Evolutionary conservation across 2,329 filamentous ascomycete species (phyloP).

Genomic region (Alternaria alternata): DNA sequence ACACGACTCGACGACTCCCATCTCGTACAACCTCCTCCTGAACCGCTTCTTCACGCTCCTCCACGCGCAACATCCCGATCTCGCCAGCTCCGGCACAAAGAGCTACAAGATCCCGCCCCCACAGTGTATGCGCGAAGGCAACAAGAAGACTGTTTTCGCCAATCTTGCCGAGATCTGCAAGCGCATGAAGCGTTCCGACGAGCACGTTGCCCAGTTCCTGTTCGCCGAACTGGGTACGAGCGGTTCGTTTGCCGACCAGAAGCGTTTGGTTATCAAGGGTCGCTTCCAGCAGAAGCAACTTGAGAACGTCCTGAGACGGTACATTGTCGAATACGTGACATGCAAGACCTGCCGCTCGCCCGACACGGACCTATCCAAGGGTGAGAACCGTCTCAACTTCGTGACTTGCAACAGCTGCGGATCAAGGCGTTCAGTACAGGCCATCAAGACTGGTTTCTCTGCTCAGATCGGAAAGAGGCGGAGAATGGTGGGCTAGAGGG

Average conservation of each 20-base stretch:
- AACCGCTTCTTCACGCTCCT: constrained; percentile 94
- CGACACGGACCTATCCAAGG: constrained; percentile 80
- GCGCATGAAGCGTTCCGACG: constrained; percentile 98
- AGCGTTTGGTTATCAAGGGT: constrained; percentile 97
- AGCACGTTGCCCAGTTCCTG: constrained; percentile 96
- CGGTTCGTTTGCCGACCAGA: constrained; percentile 86
- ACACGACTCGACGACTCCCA: constrained; percentile 78
- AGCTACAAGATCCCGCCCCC: constrained; percentile 99
- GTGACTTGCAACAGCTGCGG: constrained; percentile 85
- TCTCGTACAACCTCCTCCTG: constrained; percentile 86
- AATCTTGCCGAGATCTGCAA: constrained; percentile 99
- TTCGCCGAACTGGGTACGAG: constrained; percentile 98
- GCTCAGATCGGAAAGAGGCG: constrained; percentile 98
- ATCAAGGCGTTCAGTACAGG: constrained; percentile 82
- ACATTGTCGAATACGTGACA: constrained; percentile 97
- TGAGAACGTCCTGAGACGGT: constrained; percentile 94
- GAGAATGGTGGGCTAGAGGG: constrained; percentile 82
- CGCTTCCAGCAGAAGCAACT: constrained; percentile 99
- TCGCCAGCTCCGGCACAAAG: constrained; percentile 85
- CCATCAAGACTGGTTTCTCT: constrained; percentile 99
- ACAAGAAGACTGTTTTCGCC: constrained; percentile 97
- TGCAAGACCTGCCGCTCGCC: constrained; percentile 85
- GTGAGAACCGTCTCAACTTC: constrained; percentile 98
- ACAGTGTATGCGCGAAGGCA: constrained; percentile 98
- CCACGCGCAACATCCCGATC: constrained; percentile 95